These are phyloP conservation scores for Apiotrichum montevideense DNA, from an alignment of 1,284 basidiomycete species.

Conservation along the genomic window DNA sequence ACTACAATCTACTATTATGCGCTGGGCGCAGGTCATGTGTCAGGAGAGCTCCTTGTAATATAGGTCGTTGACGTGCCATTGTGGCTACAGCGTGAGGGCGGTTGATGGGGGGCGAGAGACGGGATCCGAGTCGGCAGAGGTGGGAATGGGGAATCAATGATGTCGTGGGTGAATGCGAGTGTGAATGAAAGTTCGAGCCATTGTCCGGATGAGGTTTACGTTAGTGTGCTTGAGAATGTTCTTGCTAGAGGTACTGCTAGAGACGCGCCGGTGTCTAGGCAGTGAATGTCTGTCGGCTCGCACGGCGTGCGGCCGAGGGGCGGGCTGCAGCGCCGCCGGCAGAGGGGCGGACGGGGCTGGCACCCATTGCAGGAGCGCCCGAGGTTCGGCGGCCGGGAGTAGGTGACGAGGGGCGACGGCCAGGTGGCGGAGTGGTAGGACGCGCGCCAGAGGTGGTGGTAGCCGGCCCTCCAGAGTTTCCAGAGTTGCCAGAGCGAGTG, in stretches of 20 bases:
- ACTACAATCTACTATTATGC: background rate
- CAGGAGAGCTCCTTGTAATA: background rate
- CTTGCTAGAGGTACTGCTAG: background rate
- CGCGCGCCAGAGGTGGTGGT: background rate
- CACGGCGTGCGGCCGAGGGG: background rate
- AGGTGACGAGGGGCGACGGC: background rate
- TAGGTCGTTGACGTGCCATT: background rate
- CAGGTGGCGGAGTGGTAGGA: background rate
- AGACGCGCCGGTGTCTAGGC: background rate
- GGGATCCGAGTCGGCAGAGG: background rate
- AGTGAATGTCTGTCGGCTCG: background rate
- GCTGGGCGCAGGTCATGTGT: background rate
- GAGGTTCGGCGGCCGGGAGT: no score
- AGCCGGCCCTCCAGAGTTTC: background rate
- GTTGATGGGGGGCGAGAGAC: no score
- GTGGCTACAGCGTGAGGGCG: background rate
- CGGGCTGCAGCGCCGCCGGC: background rate
- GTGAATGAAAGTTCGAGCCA: background rate
- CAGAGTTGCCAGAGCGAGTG: background rate
- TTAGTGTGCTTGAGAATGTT: no score
- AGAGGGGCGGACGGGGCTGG: background rate
- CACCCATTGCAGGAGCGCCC: background rate
- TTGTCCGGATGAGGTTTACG: no score
- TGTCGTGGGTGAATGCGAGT: background rate
- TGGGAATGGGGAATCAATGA: background rate